Evolutionary conservation across 2,329 filamentous ascomycete species (phyloP).

Genomic region (Bipolaris bicolor): DNA sequence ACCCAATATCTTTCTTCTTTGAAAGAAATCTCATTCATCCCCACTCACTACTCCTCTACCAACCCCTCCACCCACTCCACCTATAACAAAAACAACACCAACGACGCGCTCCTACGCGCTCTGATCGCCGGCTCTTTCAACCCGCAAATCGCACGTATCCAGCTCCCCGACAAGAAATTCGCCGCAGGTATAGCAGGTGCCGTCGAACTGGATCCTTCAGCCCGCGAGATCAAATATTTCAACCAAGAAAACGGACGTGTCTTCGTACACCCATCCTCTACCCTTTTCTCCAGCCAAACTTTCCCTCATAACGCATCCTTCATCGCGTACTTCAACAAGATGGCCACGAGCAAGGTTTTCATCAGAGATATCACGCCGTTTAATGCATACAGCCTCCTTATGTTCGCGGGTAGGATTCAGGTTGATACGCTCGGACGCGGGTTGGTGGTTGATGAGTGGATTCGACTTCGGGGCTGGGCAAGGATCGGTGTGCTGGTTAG

Average conservation of each 20-base stretch:
- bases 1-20: conserved; percentile 86
- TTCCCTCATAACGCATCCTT: conserved; percentile 79
- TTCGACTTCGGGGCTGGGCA: conserved; percentile 86
- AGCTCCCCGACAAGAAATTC: conserved; percentile 96
- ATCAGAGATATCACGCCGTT: conserved; percentile 91
- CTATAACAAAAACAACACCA: conserved; percentile 58
- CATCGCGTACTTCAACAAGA: conserved; percentile 89
- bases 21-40: conserved; percentile 82
- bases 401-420: conserved; percentile 84
- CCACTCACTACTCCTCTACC: conserved; percentile 46
- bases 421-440: conserved; percentile 88
- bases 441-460: conserved; percentile 89
- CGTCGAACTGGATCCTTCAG: conserved; percentile 91
- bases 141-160: conserved; percentile 89
- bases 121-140: conserved; percentile 60
- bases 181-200: conserved; percentile 84
- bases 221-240: conserved; percentile 90
- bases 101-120: conserved; percentile 55
- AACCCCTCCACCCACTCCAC: conserved; percentile 31
- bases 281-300: conserved; percentile 79
- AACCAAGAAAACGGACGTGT: conserved; percentile 66
- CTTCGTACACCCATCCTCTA: conserved; percentile 90
- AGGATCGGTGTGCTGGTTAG: conserved; percentile 89
- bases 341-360: conserved; percentile 90
- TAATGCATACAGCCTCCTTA: conserved; percentile 83